Evolutionary conservation across 768 basidiomycete species (phyloP), one percentile per base, ranked within the genome.

Genomic region (Mycena venus): DNA sequence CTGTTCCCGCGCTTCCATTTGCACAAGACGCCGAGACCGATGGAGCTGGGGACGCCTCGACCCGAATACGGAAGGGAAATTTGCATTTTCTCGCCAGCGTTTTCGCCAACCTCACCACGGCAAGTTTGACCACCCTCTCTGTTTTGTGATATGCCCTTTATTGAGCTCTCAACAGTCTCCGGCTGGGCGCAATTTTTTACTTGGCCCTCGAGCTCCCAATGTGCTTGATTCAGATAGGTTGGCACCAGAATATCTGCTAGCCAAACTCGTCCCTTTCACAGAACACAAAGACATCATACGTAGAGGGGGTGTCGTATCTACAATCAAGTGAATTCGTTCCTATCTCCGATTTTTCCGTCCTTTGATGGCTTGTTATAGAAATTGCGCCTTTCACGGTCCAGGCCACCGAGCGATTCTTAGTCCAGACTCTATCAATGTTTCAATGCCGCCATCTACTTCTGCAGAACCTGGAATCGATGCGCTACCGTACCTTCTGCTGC

Each of bases 71-170:
- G 55, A 97, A 96, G 84, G 96, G 92, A 59, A 88, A 93, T 56
- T 88, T 98, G 21, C 94, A 99, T 84, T 99, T 99, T 83, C 86
- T 99, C 25, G 92, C 97, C 1, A 95, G 93, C 75, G 98, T 99
- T 14, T 98, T 99, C 80, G 96, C 97, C 15, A 99, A 99, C 80
- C 83, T 98, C 68, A 94, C 91, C 63, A 89, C 91, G 76, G 97
- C 97, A 80, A 79, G 92, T 86, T n/a, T n/a, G n/a, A 17, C 25
- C 40, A n/a, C 31, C 31, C 56, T 49, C 42, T 55, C 61, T n/a
- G n/a, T 27, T 29, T n/a, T 31, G 47, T 36, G 4, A 55, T 61
- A 67, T 44, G 4, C n/a, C n/a, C n/a, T 61, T 32, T 29, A 58
- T 38, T 51, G 47, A 31, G 23, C 42, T 60, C 59, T 44, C 63